Percentiles rank a stretch among this genome's conserved stretches.
phyloP scores from a whole-genome alignment of 441 rosid species.

The Jatropha multifida region DNA sequence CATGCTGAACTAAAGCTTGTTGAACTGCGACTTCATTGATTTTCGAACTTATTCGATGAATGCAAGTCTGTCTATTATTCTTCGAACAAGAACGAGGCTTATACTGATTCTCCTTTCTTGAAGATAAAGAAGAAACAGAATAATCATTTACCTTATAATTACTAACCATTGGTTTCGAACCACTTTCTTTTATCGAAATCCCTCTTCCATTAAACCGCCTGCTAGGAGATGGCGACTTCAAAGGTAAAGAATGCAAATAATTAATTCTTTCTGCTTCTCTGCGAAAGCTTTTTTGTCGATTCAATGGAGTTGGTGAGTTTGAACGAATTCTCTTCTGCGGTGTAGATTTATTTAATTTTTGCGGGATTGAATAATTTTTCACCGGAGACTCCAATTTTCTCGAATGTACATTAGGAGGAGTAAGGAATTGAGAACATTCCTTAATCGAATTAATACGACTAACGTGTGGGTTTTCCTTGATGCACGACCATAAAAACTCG shows the following conservation, averaged over 20 bases:
- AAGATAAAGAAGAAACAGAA: slow-evolving; percentile 23
- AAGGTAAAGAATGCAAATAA: slow-evolving; percentile 22
- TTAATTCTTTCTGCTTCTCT: slow-evolving; percentile 35
- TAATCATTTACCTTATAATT: slow-evolving; percentile 23
- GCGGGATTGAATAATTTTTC: not conserved
- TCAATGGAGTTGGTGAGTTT: slow-evolving; percentile 52
- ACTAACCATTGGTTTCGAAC: slow-evolving; percentile 27
- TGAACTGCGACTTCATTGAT: slow-evolving; percentile 42
- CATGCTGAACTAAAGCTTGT: slow-evolving; percentile 38
- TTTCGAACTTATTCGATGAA: slow-evolving; percentile 55
- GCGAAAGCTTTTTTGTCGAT: slow-evolving; percentile 71
- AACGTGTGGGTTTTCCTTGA: slow-evolving; percentile 72
- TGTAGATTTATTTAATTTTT: slow-evolving; percentile 12
- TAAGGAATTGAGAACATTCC: slow-evolving; percentile 41
- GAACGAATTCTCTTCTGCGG: slow-evolving; percentile 58
- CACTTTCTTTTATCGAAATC: slow-evolving; percentile 32
- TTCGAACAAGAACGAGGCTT: slow-evolving; percentile 27
- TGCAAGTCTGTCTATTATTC: slow-evolving; percentile 41
- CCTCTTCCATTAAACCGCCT: slow-evolving; percentile 47
- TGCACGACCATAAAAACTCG: slow-evolving; percentile 71
- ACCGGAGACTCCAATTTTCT: slow-evolving; percentile 20
- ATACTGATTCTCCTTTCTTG: slow-evolving; percentile 28
- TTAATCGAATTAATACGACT: slow-evolving; percentile 59
- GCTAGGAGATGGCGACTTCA: slow-evolving; percentile 72
- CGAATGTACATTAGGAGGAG: slow-evolving; percentile 26